Evolutionary conservation across 108 stramenopile species (phyloP).

Genomic region (Cyclotella choctawhatcheeana): DNA sequence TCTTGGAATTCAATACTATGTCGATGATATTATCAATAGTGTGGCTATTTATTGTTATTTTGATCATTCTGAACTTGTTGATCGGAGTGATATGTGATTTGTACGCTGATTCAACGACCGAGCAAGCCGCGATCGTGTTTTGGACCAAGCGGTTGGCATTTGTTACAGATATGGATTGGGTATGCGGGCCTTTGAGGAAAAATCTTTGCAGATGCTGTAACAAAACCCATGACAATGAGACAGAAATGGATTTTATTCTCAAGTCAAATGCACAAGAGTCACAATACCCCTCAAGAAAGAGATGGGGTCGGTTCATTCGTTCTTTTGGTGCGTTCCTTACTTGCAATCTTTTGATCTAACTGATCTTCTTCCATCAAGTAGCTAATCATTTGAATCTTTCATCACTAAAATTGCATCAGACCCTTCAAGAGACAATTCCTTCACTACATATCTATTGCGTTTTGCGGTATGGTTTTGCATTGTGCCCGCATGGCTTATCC

Average conservation of each 20-base stretch:
- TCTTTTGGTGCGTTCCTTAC: conserved; percentile 6
- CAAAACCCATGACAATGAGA: neutral
- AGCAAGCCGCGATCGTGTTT: conserved; percentile 85
- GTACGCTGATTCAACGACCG: conserved; percentile 79
- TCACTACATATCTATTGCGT: conserved; percentile 58
- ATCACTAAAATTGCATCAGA: neutral
- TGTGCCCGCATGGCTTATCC: conserved; percentile 73
- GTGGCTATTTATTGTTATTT: conserved; percentile 78
- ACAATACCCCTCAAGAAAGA: neutral
- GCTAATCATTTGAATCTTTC: neutral
- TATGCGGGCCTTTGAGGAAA: neutral
- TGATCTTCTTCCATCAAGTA: neutral
- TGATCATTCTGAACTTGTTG: conserved; percentile 78
- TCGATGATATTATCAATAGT: conserved; percentile 69
- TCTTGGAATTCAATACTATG: conserved; percentile 53
- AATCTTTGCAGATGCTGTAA: conserved; percentile 5
- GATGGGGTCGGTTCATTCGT: conserved; percentile 1
- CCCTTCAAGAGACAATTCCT: conserved; percentile 53
- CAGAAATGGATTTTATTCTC: neutral
- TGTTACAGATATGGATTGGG: conserved; percentile 70
- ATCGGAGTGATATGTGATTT: conserved; percentile 87
- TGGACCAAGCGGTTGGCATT: conserved; percentile 87
- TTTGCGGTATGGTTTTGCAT: conserved; percentile 57
- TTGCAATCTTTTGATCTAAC: neutral
- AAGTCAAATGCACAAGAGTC: neutral